Evolutionary conservation across 1,139 yeast genomes (phyloP), one percentile per base, ranked within the genome.

Genomic region (Lodderomyces beijingensis): DNA sequence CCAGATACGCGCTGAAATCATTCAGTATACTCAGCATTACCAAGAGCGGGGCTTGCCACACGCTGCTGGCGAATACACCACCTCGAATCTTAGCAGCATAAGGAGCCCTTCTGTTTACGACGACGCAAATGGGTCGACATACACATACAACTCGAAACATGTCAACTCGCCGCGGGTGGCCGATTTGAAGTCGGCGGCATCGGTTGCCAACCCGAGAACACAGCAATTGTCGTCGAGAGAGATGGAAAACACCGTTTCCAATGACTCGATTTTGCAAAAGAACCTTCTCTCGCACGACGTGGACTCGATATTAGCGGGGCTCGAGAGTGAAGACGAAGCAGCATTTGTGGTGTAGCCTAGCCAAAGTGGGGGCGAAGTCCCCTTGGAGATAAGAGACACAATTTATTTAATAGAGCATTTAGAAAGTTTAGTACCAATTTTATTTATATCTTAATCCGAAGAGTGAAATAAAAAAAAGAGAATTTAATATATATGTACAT

Each of bases 131-230:
- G 55, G 54, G 2, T 55, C 66, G 3, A 38, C 54, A n/a, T 26
- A 26, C 17, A 51, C 57, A 1, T 39, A 38, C 10, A 48, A 45
- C 17, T 37, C 37, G 10, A 42, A 38, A 35, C 28, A 28, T 20
- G 24, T 38, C 7, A 44, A 40, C 29, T 48, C 62, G 5, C 74
- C 76, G 7, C 61, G 62, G 41, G 74, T 70, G 2, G 51, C 66
- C n/a, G 76, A 72, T 38, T 56, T 72, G 40, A 64, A 67, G 41
- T 70, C 62, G 30, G 58, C 56, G n/a, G 50, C 67, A 40, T 43
- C 51, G 22, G 32, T 38, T 1, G 29, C 22, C n/a, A 28, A 26
- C 15, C 24, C 18, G 26, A 25, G 25, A 19, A n/a, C 28, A 10
- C 16, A 28, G 15, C 4, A 9, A 11, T 12, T 31, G 19, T 16